Percentiles rank a stretch among this genome's conserved stretches.
These are phyloP conservation scores for Otatea glauca DNA, from an alignment of 176 grass and related monocot species.

Conservation along the genomic window DNA sequence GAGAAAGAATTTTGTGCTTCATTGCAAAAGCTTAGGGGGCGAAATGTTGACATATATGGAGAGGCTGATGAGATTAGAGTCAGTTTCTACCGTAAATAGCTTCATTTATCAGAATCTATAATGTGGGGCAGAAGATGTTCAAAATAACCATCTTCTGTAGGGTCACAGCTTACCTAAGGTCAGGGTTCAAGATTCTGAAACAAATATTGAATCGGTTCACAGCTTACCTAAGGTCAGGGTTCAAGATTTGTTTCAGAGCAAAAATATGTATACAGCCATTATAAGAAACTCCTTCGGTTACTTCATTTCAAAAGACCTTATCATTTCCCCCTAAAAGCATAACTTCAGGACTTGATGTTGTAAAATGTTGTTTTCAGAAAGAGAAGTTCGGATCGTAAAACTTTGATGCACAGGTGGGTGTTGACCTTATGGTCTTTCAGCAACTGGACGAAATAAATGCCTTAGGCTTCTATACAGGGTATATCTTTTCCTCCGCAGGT, in stretches of 20 bases:
- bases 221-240: conserved; percentile 35
- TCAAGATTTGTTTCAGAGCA: conserved; percentile 61
- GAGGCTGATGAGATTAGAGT: conserved; percentile 73
- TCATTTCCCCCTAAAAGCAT: neutral
- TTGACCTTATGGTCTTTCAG: conserved; percentile 69
- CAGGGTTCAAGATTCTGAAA: no score
- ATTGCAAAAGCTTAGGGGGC: conserved; percentile 63
- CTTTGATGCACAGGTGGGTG: conserved; percentile 51
- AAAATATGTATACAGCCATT: conserved; percentile 60
- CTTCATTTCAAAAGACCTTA: neutral
- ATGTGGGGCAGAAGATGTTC: neutral
- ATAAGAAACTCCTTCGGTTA: conserved; percentile 51
- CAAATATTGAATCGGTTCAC: neutral
- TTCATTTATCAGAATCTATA: conserved; percentile 29
- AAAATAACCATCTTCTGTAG: conserved; percentile 37
- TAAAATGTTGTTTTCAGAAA: conserved; percentile 22
- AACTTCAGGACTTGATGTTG: conserved; percentile 17
- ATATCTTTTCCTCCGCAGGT: conserved; percentile 66
- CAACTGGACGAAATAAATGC: conserved; percentile 70
- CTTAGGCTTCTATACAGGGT: conserved; percentile 58
- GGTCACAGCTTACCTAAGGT: conserved; percentile 39
- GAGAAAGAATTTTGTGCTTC: conserved; percentile 60
- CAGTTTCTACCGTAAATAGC: neutral
- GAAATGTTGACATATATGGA: conserved; percentile 56
- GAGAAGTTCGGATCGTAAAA: no score